Conservation (phyloP, 2,329 filamentous ascomycete species). For the Ceratocystis albifundus region DNA sequence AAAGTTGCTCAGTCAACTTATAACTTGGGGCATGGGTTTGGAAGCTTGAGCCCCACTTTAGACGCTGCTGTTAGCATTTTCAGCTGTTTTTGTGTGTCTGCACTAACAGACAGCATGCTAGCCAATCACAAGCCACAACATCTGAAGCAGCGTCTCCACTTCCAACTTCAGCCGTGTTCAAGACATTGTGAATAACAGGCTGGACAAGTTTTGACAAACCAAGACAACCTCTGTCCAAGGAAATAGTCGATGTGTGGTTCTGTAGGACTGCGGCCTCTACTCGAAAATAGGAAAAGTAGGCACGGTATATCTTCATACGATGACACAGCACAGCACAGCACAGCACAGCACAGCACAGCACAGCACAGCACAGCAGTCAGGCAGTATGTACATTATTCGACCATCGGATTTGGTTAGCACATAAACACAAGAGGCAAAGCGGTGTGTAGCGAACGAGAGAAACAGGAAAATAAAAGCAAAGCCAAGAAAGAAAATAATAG, state of each 20-base stretch:
- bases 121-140: background rate
- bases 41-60: conserved; percentile 6
- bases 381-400: background rate
- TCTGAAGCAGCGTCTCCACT: background rate
- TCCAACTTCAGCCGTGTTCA: background rate
- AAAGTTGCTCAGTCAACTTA: background rate
- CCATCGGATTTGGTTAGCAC: background rate
- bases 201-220: too few species aligned
- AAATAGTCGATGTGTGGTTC: too few species aligned
- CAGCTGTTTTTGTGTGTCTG: background rate
- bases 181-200: background rate
- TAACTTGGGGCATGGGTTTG: background rate
- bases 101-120: background rate
- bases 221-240: too few species aligned
- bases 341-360: too few species aligned
- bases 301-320: background rate
- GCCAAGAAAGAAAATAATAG: background rate
- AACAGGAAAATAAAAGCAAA: conserved; percentile 4
- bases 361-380: background rate
- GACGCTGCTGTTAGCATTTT: background rate
- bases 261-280: too few species aligned
- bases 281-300: too few species aligned
- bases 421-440: conserved; percentile 2
- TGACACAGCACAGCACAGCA: background rate
- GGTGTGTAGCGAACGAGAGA: background rate